Conservation (phyloP, 352 stramenopile species). For the Globisporangium paroecandrum region DNA sequence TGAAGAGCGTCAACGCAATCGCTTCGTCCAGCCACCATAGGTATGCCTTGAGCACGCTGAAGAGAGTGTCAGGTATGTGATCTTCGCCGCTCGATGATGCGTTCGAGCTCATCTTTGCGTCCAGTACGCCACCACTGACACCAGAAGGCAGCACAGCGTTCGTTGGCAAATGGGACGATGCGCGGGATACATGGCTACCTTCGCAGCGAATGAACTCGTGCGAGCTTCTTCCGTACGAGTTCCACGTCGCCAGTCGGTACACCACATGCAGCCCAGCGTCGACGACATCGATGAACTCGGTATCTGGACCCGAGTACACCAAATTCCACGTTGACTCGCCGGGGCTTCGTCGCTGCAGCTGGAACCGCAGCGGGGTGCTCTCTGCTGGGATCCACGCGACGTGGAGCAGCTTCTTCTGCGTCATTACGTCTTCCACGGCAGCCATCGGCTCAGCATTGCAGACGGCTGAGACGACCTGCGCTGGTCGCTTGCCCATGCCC, state of each 20-base stretch:
- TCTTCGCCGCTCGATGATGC: slow-evolving; percentile 14
- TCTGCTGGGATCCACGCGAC: slow-evolving; percentile 54
- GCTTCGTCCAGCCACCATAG: slow-evolving; percentile 86
- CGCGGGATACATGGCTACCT: not conserved
- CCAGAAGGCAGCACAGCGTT: not conserved
- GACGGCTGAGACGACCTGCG: slow-evolving; percentile 34
- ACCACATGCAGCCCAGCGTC: slow-evolving; percentile 51
- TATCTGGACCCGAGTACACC: slow-evolving; percentile 61
- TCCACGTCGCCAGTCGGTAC: slow-evolving; percentile 80
- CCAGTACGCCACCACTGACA: not conserved
- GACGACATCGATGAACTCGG: slow-evolving; percentile 69
- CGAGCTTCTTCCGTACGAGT: slow-evolving; percentile 71
- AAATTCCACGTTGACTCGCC: slow-evolving; percentile 53
- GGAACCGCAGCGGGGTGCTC: slow-evolving; percentile 53
- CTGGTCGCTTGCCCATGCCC: slow-evolving; percentile 66
- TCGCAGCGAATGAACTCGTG: slow-evolving; percentile 61
- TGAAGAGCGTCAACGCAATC: slow-evolving; percentile 66
- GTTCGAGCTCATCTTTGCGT: not conserved
- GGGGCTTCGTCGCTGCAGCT: slow-evolving; percentile 64
- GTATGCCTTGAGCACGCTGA: slow-evolving; percentile 58
- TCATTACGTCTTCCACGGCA: not conserved
- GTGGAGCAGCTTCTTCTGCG: slow-evolving; percentile 40
- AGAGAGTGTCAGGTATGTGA: slow-evolving; percentile 20
- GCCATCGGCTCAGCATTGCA: slow-evolving; percentile 27
- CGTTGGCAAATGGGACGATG: not conserved